A percentile compares a stretch with the other conserved stretches of the same genome.
Evolutionary conservation across 2,329 filamentous ascomycete species (phyloP).

Genomic region (Arachnopeziza araneosa): DNA sequence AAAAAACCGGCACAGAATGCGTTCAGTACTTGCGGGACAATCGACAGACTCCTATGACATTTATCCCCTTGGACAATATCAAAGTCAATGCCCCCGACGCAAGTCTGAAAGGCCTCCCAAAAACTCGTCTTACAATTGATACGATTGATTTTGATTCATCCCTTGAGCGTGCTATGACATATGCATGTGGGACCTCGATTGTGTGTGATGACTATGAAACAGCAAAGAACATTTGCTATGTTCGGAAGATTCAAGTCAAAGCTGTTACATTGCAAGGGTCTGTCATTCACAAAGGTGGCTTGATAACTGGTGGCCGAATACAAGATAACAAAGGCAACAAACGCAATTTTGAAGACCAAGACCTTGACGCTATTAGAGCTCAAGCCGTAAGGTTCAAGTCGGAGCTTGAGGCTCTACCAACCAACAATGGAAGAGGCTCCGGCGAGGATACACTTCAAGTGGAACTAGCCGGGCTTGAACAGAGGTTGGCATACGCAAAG

Average conservation of each 20-base stretch:
- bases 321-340: conserved; percentile 68
- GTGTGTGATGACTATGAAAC: conserved; percentile 85
- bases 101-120: conserved; percentile 81
- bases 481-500: conserved; percentile 64
- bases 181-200: conserved; percentile 90
- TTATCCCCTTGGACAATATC: conserved; percentile 95
- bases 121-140: conserved; percentile 86
- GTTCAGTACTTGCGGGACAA: conserved; percentile 93
- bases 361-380: conserved; percentile 78
- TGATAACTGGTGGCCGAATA: conserved; percentile 92
- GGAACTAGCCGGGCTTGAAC: conserved; percentile 74
- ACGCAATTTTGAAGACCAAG: conserved; percentile 82
- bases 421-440: conserved; percentile 65
- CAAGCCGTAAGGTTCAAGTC: conserved; percentile 69
- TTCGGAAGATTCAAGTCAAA: conserved; percentile 78
- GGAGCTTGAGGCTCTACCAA: conserved; percentile 75
- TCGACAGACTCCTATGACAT: conserved; percentile 79
- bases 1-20: conserved; percentile 90
- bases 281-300: conserved; percentile 91
- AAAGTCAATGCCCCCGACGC: conserved; percentile 89
- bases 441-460: conserved; percentile 78
- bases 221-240: conserved; percentile 85
- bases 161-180: conserved; percentile 87
- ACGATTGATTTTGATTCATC: conserved; percentile 89
- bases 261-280: conserved; percentile 93